Percentiles rank a stretch among this genome's conserved stretches.
phyloP scores from a whole-genome alignment of 805 yeast species.

The Teunomyces funiuensis region DNA sequence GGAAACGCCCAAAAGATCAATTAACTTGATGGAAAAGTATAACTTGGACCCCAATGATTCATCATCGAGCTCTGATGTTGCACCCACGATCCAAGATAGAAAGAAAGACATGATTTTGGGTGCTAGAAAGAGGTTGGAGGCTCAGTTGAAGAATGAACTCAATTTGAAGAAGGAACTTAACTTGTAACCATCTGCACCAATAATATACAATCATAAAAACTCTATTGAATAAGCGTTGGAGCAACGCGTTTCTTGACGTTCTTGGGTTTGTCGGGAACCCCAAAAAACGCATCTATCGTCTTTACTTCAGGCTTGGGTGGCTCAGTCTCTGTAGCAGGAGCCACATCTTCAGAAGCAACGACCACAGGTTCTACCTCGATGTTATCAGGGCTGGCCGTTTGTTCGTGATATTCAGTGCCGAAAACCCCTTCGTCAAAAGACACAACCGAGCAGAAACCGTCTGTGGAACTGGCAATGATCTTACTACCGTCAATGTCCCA shows the following conservation, averaged over 20 bases:
- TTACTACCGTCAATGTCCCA: slow-evolving; percentile 80
- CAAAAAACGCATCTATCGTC: slow-evolving; percentile 11
- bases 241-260: slow-evolving; percentile 19
- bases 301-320: not conserved
- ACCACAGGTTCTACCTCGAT: not conserved
- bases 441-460: slow-evolving; percentile 84
- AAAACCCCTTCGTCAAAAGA: slow-evolving; percentile 52
- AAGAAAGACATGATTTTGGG: slow-evolving; percentile 42
- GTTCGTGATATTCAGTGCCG: slow-evolving; percentile 47
- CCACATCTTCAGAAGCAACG: not conserved
- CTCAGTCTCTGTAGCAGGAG: not conserved
- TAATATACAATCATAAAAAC: not conserved
- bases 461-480: slow-evolving; percentile 78
- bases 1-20: not conserved
- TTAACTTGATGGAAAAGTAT: slow-evolving; percentile 42
- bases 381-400: too few species aligned
- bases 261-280: slow-evolving; percentile 6
- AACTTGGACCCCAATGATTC: slow-evolving; percentile 29
- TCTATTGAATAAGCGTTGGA: slow-evolving; percentile 17
- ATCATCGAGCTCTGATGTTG: slow-evolving; percentile 9
- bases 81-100: slow-evolving; percentile 20
- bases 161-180: slow-evolving; percentile 3
- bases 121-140: slow-evolving; percentile 49
- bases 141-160: slow-evolving; percentile 31
- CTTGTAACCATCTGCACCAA: not conserved